These are phyloP conservation scores for Eutrema japonicum DNA, from an alignment of 345 rosid genomes.

Conservation along the genomic window DNA sequence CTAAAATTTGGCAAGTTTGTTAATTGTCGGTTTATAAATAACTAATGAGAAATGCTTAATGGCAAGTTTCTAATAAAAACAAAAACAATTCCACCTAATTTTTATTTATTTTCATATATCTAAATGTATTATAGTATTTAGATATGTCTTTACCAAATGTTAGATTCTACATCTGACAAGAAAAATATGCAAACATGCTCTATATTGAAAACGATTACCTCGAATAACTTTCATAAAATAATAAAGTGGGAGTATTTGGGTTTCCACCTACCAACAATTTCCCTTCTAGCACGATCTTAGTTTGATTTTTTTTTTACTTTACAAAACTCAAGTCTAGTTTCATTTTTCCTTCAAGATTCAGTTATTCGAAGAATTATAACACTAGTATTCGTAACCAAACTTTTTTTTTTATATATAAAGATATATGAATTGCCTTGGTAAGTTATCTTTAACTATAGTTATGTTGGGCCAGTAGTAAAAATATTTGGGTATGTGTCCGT, in stretches of 20 bases:
- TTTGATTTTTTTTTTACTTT: too few species aligned
- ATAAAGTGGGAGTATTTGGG: not conserved
- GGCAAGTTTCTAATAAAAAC: slow-evolving; percentile 38
- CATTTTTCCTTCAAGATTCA: too few species aligned
- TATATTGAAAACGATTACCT: slow-evolving; percentile 18
- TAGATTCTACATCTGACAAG: slow-evolving; percentile 44
- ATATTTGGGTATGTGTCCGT: too few species aligned
- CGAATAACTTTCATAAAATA: not conserved
- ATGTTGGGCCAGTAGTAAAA: too few species aligned
- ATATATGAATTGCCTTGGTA: too few species aligned
- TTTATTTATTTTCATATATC: slow-evolving; percentile 13
- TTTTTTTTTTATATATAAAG: too few species aligned
- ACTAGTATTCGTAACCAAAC: too few species aligned
- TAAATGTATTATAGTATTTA: slow-evolving; percentile 9
- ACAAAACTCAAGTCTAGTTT: too few species aligned
- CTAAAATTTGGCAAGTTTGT: slow-evolving; percentile 35
- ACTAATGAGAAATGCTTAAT: slow-evolving; percentile 31
- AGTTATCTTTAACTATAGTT: too few species aligned
- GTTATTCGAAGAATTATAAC: too few species aligned
- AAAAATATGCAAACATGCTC: slow-evolving; percentile 37
- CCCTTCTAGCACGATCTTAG: too few species aligned
- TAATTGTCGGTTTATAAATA: slow-evolving; percentile 33
- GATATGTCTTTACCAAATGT: slow-evolving; percentile 34
- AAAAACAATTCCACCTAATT: slow-evolving; percentile 16
- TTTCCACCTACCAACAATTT: slow-evolving; percentile 27